A percentile compares a stretch with the other conserved stretches of the same genome.
phyloP scores from a whole-genome alignment of 495 filamentous ascomycete species.

The Pseudomonodictys pantanalensis region DNA sequence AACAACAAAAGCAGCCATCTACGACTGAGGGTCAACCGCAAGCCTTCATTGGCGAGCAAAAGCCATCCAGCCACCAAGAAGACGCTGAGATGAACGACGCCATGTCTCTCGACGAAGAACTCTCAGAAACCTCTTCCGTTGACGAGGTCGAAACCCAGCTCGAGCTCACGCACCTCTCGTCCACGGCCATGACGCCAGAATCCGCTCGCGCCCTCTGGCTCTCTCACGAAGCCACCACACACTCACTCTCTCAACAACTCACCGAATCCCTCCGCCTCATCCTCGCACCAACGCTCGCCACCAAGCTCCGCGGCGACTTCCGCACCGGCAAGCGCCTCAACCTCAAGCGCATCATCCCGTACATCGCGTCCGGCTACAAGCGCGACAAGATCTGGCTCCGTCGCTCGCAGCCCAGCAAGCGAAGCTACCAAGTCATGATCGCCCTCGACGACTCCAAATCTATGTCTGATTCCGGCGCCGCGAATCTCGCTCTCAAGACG shows the following conservation, averaged over 20 bases:
- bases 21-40: constrained; percentile 23
- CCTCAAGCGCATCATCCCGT: constrained; percentile 98
- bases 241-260: constrained; percentile 76
- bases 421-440: constrained; percentile 93
- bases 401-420: constrained; percentile 81
- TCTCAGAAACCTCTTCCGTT: constrained; percentile 22
- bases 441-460: constrained; percentile 93
- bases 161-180: constrained; percentile 64
- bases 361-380: constrained; percentile 96
- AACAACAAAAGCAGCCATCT: constrained; percentile 42
- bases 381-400: constrained; percentile 99
- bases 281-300: constrained; percentile 87
- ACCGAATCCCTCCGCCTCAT: constrained; percentile 95
- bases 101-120: constrained; percentile 34
- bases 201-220: constrained; percentile 82
- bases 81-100: constrained; percentile 41
- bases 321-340: constrained; percentile 97
- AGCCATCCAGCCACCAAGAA: constrained; percentile 38
- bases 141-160: constrained; percentile 68
- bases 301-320: constrained; percentile 95
- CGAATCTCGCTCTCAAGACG: constrained; percentile 80
- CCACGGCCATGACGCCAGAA: constrained; percentile 46
- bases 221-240: constrained; percentile 76
- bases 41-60: constrained; percentile 34
- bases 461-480: constrained; percentile 74